A percentile compares a stretch with the other conserved stretches of the same genome.
These are phyloP conservation scores for Paramecium biaurelia DNA, from an alignment of 73 alveolate genomes.

Conservation along the genomic window DNA sequence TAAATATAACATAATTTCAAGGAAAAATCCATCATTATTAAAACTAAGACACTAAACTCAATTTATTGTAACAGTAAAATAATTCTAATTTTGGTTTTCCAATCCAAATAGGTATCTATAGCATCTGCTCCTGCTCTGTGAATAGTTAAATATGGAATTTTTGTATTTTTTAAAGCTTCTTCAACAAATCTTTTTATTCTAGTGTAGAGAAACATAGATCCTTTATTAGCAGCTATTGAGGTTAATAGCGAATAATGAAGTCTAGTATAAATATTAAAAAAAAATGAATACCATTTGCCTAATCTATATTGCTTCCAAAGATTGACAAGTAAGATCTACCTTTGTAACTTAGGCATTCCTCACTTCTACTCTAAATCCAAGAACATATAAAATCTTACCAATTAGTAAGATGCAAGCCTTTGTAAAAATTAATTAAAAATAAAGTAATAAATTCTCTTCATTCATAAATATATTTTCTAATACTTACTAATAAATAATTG, in stretches of 20 bases:
- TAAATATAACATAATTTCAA: too few relatives aligned
- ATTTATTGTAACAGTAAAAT: neutral
- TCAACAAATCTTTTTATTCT: constrained; percentile 55
- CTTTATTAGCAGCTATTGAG: constrained; percentile 47
- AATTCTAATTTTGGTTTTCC: neutral
- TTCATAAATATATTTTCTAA: too few relatives aligned
- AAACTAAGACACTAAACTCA: too few relatives aligned
- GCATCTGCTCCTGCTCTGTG: constrained; percentile 55
- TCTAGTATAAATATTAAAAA: neutral
- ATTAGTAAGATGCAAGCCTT: too few relatives aligned
- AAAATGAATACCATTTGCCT: constrained; percentile 3
- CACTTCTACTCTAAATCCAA: constrained; percentile 60
- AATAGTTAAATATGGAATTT: constrained; percentile 21
- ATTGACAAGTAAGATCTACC: constrained; percentile 36
- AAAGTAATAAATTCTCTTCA: too few relatives aligned
- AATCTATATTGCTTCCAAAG: constrained; percentile 46
- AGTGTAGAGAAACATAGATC: constrained; percentile 50
- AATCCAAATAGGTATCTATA: neutral
- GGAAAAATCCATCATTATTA: too few relatives aligned
- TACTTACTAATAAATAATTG: too few relatives aligned
- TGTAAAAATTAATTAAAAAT: too few relatives aligned
- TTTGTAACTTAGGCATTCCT: constrained; percentile 49
- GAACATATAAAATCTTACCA: too few relatives aligned
- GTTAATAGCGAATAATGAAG: constrained; percentile 58
- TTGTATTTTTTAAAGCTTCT: constrained; percentile 32